Evolutionary conservation across 2,329 filamentous ascomycete genomes (phyloP).

Genomic region (Beauveria scarabaeidicola): DNA sequence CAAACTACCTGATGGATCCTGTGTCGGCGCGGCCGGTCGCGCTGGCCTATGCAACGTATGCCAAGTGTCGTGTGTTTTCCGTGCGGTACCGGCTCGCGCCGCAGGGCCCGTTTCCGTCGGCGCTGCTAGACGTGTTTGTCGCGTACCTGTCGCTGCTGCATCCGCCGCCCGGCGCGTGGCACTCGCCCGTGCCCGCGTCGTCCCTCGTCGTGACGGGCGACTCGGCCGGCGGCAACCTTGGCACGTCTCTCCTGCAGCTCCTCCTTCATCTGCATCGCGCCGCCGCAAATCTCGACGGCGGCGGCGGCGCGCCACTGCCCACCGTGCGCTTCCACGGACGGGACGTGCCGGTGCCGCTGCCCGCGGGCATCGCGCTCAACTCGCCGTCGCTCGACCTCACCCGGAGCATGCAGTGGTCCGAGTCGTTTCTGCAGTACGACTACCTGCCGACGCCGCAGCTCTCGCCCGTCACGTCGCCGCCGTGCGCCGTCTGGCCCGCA

Average conservation of each 20-base stretch:
- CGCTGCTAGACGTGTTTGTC: conserved; percentile 56
- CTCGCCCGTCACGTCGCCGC: conserved; percentile 16
- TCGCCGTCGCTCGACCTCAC: conserved; percentile 61
- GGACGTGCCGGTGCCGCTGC: conserved; percentile 47
- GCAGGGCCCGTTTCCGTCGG: conserved; percentile 59
- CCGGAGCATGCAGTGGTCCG: conserved; percentile 29
- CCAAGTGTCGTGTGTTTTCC: conserved; percentile 2
- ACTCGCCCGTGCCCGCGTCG: conserved; percentile 47
- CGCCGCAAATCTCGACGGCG: neutral
- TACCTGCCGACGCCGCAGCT: conserved; percentile 31
- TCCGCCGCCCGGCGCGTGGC: conserved; percentile 52
- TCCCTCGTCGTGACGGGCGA: conserved; percentile 61
- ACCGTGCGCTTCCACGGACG: conserved; percentile 48
- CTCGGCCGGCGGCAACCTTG: conserved; percentile 56
- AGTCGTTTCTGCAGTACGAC: conserved; percentile 5
- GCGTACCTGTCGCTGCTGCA: conserved; percentile 60
- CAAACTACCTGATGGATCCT: conserved; percentile 8
- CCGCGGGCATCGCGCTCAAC: conserved; percentile 48
- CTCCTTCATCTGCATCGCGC: conserved; percentile 46
- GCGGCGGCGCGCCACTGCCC: conserved; percentile 13
- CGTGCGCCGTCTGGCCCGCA: conserved; percentile 44
- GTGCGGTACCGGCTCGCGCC: conserved; percentile 47
- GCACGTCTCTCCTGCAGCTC: conserved; percentile 52
- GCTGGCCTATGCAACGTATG: neutral
- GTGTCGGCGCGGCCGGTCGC: conserved; percentile 1